Evolutionary conservation across 495 filamentous ascomycete species (phyloP).

Genomic region (Parathielavia appendiculata): DNA sequence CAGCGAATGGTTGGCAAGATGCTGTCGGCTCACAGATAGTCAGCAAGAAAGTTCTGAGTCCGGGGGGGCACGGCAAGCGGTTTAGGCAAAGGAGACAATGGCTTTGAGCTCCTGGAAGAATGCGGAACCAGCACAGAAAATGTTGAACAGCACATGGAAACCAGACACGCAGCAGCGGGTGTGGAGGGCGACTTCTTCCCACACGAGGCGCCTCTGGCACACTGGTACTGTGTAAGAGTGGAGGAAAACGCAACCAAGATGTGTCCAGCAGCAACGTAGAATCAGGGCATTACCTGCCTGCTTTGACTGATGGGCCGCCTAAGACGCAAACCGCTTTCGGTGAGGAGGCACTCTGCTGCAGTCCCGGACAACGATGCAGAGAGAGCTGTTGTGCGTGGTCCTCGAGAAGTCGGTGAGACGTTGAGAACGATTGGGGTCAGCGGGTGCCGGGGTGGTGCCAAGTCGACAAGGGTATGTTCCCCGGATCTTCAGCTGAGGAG

Average conservation of each 20-base stretch:
- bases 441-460: neutral
- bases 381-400: slow-evolving; percentile 23
- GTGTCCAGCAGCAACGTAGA: neutral
- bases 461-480: slow-evolving; percentile 1
- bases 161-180: no score
- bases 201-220: no score
- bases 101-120: neutral
- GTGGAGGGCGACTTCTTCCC: no score
- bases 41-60: neutral
- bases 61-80: neutral
- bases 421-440: neutral
- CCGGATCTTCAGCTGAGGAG: neutral
- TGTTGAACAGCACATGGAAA: neutral
- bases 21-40: neutral
- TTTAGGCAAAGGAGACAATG: no score
- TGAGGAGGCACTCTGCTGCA: slow-evolving; percentile 17
- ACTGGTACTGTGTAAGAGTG: neutral
- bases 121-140: neutral
- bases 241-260: neutral
- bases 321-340: slow-evolving; percentile 14
- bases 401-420: slow-evolving; percentile 28
- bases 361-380: slow-evolving; percentile 20
- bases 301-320: neutral
- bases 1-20: slow-evolving; percentile 1
- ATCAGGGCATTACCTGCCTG: neutral